Conservation (phyloP, 768 basidiomycete genomes). For the Amanita muscaria region DNA sequence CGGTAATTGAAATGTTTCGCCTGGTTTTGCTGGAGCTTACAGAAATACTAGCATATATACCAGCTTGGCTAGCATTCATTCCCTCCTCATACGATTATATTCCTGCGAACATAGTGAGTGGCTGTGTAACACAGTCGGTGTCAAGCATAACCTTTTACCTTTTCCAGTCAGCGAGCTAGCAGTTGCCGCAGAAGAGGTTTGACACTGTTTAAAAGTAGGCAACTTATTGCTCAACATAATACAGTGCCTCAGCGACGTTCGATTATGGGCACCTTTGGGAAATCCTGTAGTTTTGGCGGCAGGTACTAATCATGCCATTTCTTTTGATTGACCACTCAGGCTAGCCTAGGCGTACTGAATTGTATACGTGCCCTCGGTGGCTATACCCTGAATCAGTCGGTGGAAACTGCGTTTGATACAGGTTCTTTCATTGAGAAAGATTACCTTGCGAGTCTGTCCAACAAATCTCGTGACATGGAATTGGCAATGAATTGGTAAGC, state of each 20-base stretch:
- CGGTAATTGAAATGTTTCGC: slow-evolving; percentile 28
- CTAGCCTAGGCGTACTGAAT: slow-evolving; percentile 41
- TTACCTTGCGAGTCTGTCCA: slow-evolving; percentile 36
- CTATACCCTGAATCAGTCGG: slow-evolving; percentile 39
- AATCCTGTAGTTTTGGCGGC: slow-evolving; percentile 45
- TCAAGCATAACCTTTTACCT: too few species aligned
- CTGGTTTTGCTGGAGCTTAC: background rate
- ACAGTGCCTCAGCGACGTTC: slow-evolving; percentile 49
- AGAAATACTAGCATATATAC: slow-evolving; percentile 43
- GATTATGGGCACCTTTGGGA: slow-evolving; percentile 44
- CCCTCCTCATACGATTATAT: slow-evolving; percentile 44
- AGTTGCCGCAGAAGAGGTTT: slow-evolving; percentile 52
- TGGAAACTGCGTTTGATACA: slow-evolving; percentile 50
- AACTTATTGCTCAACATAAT: slow-evolving; percentile 1
- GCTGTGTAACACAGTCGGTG: too few species aligned
- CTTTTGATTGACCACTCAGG: background rate
- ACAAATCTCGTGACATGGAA: slow-evolving; percentile 38
- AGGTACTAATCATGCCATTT: slow-evolving; percentile 26
- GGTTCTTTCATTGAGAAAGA: slow-evolving; percentile 48
- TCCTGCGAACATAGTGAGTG: slow-evolving; percentile 54
- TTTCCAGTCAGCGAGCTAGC: slow-evolving; percentile 54
- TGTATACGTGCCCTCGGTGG: slow-evolving; percentile 59
- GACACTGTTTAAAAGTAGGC: background rate
- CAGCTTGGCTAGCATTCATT: slow-evolving; percentile 49
- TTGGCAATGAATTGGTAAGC: slow-evolving; percentile 53